Evolutionary conservation across 495 filamentous ascomycete genomes (phyloP), one percentile per base, ranked within the genome.

Genomic region (Astrothelium macrocarpum): DNA sequence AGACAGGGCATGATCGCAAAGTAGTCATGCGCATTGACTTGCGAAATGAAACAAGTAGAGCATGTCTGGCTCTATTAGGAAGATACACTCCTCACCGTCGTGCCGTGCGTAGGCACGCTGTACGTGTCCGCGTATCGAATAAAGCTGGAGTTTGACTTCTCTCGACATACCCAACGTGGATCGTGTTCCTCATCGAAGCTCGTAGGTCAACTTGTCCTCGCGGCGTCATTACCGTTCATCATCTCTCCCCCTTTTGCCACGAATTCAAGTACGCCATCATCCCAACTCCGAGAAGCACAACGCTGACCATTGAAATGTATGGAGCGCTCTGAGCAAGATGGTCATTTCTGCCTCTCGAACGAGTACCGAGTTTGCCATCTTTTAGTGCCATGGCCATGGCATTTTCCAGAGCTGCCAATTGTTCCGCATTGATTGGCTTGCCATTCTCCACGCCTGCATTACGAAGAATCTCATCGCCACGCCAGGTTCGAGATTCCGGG

Each of bases 221-320:
- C 9, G 25, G 20, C 12, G 18, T 5, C n/a, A n/a, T n/a, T n/a
- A 11, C 5, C 62, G 49, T 36, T 45, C 49, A 64, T 80, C 73
- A 86, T 74, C 82, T 80, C 63, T 86, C 85, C 65, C 82, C 76
- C 70, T 84, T 84, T 74, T 89, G 85, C 87, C 88, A 95, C 46
- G 87, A 87, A 72, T 98, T 98, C 66, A 98, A 78, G 76, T 90
- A 95, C 49, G 89, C 90, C 94, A 98, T 98, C 59, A 97, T 73
- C 32, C 90, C 88, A 71, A 96, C 86, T 18, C 94, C 94, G 66
- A 97, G 74, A 56, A 96, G 74, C 59, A 97, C 90, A 4, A 98
- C 92, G 5, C 90, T 89, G 26, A 96, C 76, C 78, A 96, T 91
- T 7, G 87, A 90, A 34, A 88, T 89, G 69, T 91, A 95, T 25